Evolutionary conservation across 495 filamentous ascomycete genomes (phyloP).

Genomic region (Venustampulla echinocandica): DNA sequence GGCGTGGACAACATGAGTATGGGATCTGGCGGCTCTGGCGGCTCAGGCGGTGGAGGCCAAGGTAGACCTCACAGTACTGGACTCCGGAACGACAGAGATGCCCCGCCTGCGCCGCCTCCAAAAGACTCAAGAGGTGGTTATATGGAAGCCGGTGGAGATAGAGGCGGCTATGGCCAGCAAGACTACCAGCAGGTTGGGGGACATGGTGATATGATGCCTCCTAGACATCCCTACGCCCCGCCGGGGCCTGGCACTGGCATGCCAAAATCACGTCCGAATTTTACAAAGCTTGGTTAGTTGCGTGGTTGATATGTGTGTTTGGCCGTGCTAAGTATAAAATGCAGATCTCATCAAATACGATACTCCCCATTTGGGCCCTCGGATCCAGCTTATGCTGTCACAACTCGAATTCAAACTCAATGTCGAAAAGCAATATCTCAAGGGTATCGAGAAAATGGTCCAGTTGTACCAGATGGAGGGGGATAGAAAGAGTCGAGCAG

Average conservation of each 20-base stretch:
- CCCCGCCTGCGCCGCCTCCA: slow-evolving; percentile 51
- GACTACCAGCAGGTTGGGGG: slow-evolving; percentile 39
- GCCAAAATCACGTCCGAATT: slow-evolving; percentile 76
- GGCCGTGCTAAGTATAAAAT: slow-evolving; percentile 2
- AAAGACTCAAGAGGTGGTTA: slow-evolving; percentile 44
- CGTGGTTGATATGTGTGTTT: background rate
- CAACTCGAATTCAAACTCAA: slow-evolving; percentile 98
- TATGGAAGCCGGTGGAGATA: slow-evolving; percentile 24
- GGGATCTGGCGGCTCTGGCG: slow-evolving; percentile 16
- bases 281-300: slow-evolving; percentile 83
- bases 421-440: slow-evolving; percentile 98
- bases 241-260: slow-evolving; percentile 58
- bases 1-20: slow-evolving; percentile 56
- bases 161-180: slow-evolving; percentile 35
- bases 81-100: slow-evolving; percentile 34
- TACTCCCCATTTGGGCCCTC: slow-evolving; percentile 86
- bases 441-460: slow-evolving; percentile 99
- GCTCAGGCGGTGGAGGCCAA: slow-evolving; percentile 24
- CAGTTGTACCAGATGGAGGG: slow-evolving; percentile 95
- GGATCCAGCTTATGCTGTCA: slow-evolving; percentile 98
- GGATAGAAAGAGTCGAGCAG: slow-evolving; percentile 88
- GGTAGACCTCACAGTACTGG: slow-evolving; percentile 27
- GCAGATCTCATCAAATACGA: slow-evolving; percentile 98
- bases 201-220: slow-evolving; percentile 67
- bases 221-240: slow-evolving; percentile 70